Conservation (phyloP, 495 filamentous ascomycete genomes). For the Xylaria intraflava region DNA sequence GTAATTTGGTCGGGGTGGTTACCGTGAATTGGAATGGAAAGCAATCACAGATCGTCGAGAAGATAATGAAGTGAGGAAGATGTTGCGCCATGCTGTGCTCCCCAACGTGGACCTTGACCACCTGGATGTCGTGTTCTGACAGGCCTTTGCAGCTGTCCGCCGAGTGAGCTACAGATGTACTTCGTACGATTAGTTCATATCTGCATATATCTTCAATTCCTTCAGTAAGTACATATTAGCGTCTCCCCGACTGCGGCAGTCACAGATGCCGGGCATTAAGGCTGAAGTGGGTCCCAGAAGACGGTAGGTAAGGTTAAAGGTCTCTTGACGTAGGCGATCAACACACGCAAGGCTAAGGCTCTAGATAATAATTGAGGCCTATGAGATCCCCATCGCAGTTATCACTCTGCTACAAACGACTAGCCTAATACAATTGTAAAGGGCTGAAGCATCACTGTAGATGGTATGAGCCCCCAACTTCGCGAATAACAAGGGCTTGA, state of each 20-base stretch:
- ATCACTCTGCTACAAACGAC: too few species aligned
- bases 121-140: neutral
- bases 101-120: neutral
- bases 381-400: too few species aligned
- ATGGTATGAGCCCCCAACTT: neutral
- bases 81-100: neutral
- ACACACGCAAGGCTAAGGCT: too few species aligned
- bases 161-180: too few species aligned
- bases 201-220: too few species aligned
- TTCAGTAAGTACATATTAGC: neutral
- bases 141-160: neutral
- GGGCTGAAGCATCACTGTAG: neutral
- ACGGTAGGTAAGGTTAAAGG: too few species aligned
- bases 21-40: neutral
- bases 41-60: neutral
- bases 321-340: too few species aligned
- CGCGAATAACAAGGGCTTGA: neutral
- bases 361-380: too few species aligned
- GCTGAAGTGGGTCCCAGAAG: neutral
- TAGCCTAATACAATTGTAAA: neutral
- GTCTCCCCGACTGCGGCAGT: neutral
- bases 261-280: too few species aligned
- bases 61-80: neutral
- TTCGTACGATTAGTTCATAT: too few species aligned
- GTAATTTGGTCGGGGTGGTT: neutral